Conservation (phyloP, 2,329 filamentous ascomycete species). For the Dactylonectria macrodidyma region DNA sequence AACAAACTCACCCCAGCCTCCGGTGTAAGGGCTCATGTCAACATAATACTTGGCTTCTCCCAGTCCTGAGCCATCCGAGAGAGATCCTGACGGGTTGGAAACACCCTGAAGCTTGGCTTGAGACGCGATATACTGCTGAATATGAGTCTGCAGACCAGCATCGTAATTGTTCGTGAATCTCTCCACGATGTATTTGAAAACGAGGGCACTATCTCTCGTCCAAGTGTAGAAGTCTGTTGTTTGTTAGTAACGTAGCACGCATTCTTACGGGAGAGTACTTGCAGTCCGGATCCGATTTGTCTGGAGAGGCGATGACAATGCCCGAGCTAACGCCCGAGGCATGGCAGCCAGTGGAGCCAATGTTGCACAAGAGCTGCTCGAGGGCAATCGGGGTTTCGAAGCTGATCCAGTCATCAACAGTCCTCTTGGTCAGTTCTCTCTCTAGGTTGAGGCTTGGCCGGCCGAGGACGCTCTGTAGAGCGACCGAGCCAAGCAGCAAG, state of each 20-base stretch:
- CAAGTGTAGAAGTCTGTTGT: constrained; percentile 81
- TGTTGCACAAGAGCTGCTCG: constrained; percentile 70
- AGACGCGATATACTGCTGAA: constrained; percentile 78
- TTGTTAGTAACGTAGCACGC: constrained; percentile 21
- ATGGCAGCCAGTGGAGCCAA: constrained; percentile 68
- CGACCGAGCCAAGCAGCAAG: constrained; percentile 65
- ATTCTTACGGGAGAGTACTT: constrained; percentile 45
- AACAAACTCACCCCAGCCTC: constrained; percentile 70
- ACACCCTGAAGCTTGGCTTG: constrained; percentile 78
- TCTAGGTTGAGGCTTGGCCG: constrained; percentile 53
- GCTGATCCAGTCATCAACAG: constrained; percentile 68
- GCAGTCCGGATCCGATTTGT: constrained; percentile 69
- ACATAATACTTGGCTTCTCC: constrained; percentile 83
- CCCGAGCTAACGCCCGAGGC: constrained; percentile 64
- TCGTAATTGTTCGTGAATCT: constrained; percentile 74
- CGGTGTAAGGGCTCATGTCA: constrained; percentile 75
- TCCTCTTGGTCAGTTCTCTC: constrained; percentile 60
- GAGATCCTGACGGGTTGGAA: constrained; percentile 77
- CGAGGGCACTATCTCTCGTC: constrained; percentile 81
- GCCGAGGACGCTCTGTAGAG: constrained; percentile 66
- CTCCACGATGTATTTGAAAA: constrained; percentile 79
- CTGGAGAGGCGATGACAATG: constrained; percentile 71
- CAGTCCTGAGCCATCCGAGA: constrained; percentile 68
- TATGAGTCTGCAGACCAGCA: constrained; percentile 68
- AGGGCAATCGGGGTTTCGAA: constrained; percentile 67